These are phyloP conservation scores for Pelargonium exstipulatum DNA, from an alignment of 441 rosid genomes.

Conservation along the genomic window DNA sequence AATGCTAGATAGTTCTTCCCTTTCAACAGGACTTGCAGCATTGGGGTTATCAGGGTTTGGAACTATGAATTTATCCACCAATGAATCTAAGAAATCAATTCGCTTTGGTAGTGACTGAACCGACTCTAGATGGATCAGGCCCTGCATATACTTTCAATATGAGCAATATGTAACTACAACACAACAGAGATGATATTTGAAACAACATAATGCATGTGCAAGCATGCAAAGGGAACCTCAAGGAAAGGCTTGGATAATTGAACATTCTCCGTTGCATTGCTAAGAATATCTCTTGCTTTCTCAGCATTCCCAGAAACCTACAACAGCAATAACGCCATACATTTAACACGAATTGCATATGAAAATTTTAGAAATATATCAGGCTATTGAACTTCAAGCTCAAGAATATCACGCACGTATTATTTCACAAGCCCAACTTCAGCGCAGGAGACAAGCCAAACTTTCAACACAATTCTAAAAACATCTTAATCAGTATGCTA, in stretches of 20 bases:
- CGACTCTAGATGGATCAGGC: slow-evolving; percentile 66
- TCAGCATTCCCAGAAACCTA: slow-evolving; percentile 67
- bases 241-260: slow-evolving; percentile 71
- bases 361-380: neutral
- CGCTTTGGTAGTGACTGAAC: slow-evolving; percentile 60
- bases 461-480: neutral
- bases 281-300: slow-evolving; percentile 68
- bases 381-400: neutral
- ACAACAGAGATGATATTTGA: neutral
- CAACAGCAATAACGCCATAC: neutral
- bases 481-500: neutral
- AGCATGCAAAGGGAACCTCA: slow-evolving; percentile 35
- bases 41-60: slow-evolving; percentile 46
- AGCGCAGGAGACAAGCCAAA: neutral
- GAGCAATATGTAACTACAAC: neutral
- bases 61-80: slow-evolving; percentile 59
- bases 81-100: slow-evolving; percentile 61
- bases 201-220: neutral
- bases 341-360: neutral
- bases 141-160: slow-evolving; percentile 29
- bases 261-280: slow-evolving; percentile 64
- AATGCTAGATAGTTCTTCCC: slow-evolving; percentile 79
- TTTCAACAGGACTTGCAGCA: slow-evolving; percentile 53
- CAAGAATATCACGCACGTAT: neutral
- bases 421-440: neutral